A percentile compares a stretch with the other conserved stretches of the same genome.
These are phyloP conservation scores for Arthrinium phaeospermum DNA, from an alignment of 2,329 filamentous ascomycete species.

Conservation along the genomic window DNA sequence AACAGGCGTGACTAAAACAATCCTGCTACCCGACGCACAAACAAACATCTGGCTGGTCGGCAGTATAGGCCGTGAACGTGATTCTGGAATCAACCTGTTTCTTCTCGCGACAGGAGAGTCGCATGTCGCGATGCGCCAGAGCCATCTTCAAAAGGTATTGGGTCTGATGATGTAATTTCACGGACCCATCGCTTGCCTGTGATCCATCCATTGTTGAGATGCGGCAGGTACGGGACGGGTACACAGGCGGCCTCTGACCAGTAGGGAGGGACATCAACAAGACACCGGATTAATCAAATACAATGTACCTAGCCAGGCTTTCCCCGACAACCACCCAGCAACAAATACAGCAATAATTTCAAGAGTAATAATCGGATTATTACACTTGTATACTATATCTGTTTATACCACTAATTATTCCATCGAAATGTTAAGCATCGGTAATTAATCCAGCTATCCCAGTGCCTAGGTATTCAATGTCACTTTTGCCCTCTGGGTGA, in stretches of 20 bases:
- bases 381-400: no score
- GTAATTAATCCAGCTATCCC: no score
- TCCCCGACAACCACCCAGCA: no score
- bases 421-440: no score
- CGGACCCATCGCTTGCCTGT: background rate
- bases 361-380: no score
- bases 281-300: no score
- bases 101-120: background rate
- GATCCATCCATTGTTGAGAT: background rate
- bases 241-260: background rate
- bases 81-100: background rate
- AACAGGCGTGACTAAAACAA: background rate
- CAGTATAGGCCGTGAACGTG: background rate
- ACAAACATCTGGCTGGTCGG: background rate
- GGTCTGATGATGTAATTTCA: conserved; percentile 5
- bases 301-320: no score
- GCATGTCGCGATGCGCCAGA: background rate
- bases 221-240: background rate
- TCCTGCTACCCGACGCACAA: background rate
- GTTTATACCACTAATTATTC: no score
- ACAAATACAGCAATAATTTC: no score
- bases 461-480: no score
- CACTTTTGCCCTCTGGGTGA: no score
- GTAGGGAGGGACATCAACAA: no score
- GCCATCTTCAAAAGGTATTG: background rate